phyloP scores from a whole-genome alignment of 1,284 basidiomycete species.

The Omphalotus olearius region DNA sequence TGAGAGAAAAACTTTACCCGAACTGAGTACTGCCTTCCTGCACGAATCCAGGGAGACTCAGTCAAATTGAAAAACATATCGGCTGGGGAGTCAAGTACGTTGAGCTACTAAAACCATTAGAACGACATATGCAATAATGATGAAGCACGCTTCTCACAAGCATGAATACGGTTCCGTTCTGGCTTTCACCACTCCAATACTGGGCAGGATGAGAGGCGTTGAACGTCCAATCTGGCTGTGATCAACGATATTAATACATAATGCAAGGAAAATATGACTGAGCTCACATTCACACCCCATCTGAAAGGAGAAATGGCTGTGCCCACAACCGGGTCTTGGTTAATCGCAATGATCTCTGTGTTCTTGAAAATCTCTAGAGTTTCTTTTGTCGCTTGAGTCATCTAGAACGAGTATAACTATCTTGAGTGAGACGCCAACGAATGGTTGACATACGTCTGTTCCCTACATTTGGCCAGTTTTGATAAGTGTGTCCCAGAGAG shows the following conservation, averaged over 20 bases:
- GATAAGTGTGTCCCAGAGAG: neutral
- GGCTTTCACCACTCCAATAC: constrained; percentile 54
- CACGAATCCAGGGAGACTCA: constrained; percentile 67
- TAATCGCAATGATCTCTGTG: constrained; percentile 61
- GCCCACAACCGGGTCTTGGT: constrained; percentile 62
- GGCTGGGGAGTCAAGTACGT: constrained; percentile 47
- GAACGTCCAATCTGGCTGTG: constrained; percentile 47
- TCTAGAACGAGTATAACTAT: constrained; percentile 27
- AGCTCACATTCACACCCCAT: constrained; percentile 57
- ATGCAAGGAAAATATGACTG: neutral
- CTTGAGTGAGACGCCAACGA: neutral
- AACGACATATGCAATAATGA: neutral
- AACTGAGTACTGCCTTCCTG: constrained; percentile 58
- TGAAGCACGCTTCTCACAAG: constrained; percentile 34
- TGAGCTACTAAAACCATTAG: constrained; percentile 31
- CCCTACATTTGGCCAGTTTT: constrained; percentile 20
- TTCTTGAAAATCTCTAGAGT: constrained; percentile 56
- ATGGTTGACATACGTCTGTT: constrained; percentile 32
- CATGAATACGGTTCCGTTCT: constrained; percentile 56
- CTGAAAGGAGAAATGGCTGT: constrained; percentile 60
- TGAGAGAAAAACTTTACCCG: constrained; percentile 34
- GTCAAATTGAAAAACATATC: constrained; percentile 61
- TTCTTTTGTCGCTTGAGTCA: constrained; percentile 43
- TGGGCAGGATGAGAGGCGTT: constrained; percentile 49
- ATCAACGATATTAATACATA: constrained; percentile 3